These are phyloP conservation scores for Didymella segeticola DNA, from an alignment of 2,329 filamentous ascomycete genomes.

Conservation along the genomic window DNA sequence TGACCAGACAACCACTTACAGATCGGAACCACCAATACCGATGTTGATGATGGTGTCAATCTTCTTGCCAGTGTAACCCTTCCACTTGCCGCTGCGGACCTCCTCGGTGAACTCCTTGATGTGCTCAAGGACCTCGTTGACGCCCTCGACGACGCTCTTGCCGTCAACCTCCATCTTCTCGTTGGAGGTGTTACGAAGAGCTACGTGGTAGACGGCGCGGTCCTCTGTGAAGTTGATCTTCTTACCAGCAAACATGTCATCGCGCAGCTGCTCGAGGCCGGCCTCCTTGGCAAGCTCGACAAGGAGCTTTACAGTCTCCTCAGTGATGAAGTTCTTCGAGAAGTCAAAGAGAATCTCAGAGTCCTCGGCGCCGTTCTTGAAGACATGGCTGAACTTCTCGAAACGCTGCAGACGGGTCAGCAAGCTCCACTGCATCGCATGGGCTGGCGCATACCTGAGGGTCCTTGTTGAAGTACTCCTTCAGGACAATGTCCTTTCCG, in stretches of 20 bases:
- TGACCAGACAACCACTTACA: slow-evolving; percentile 67
- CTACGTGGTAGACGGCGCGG: slow-evolving; percentile 93
- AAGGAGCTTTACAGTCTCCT: slow-evolving; percentile 87
- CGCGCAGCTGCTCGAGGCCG: slow-evolving; percentile 87
- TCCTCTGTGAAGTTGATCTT: slow-evolving; percentile 99
- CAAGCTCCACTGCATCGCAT: not conserved
- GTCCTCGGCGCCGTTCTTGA: slow-evolving; percentile 77
- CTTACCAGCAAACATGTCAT: slow-evolving; percentile 96
- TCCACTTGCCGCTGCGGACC: slow-evolving; percentile 94
- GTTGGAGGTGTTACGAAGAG: slow-evolving; percentile 87
- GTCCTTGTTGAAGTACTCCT: slow-evolving; percentile 90
- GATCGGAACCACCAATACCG: slow-evolving; percentile 96
- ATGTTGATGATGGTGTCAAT: slow-evolving; percentile 97
- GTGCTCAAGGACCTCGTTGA: slow-evolving; percentile 89
- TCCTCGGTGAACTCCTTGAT: slow-evolving; percentile 99
- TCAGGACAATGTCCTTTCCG: slow-evolving; percentile 88
- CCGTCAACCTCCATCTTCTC: slow-evolving; percentile 85
- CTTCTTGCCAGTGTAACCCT: slow-evolving; percentile 96
- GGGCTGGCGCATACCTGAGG: slow-evolving; percentile 50
- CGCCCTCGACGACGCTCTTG: slow-evolving; percentile 91
- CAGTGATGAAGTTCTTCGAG: slow-evolving; percentile 97
- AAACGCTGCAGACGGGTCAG: slow-evolving; percentile 67
- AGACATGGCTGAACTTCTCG: slow-evolving; percentile 85
- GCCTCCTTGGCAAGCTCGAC: slow-evolving; percentile 92
- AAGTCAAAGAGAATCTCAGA: slow-evolving; percentile 97